Evolutionary conservation across 805 yeast species (phyloP), one percentile per base, ranked within the genome.

Genomic region (Candida ficus): DNA sequence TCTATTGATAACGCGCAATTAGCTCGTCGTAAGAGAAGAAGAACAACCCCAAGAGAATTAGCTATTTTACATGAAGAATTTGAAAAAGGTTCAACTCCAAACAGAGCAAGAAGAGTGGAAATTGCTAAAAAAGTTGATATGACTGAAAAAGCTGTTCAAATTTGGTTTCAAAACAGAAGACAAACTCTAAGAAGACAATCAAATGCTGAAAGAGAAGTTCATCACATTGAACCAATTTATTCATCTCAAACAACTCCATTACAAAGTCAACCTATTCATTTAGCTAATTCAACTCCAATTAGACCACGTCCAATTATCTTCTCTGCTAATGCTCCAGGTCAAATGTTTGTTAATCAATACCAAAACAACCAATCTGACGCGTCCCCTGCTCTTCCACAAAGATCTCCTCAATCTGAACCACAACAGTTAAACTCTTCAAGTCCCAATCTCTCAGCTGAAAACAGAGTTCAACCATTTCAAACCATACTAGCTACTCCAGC

Each of bases 91-190:
- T 69, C 79, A 33, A 87, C 95, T 37, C 99, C 99, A 34, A 82
- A 83, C 57, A 83, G 81, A 59, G 64, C 72, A 33, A 73, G 83
- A 56, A 77, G 98, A 51, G 70, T 76, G 33, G 84, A 81, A 48
- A 85, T 93, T 49, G 96, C 98, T 5, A 62, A 67, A 23, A 76
- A 70, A 48, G 95, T 93, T 30, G 80, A 80, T 50, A 93, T 93
- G 98, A 78, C 91, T n/a, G 97, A 90, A 62, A 88, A 90, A 61
- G 96, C 97, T 2, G 95, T 93, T 27, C 99, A 93, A 66, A 88
- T 91, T 47, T 93, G 99, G 99, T 93, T 93, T 66, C 99, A 93
- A 66, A 93, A 93, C 64, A 85, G 80, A 62, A 77, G 99, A 62
- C 97, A 91, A 63, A 74, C 90, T 28, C 64, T 83, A 47, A 75